Evolutionary conservation across 116 monocot genomes (phyloP), one percentile per base, ranked within the genome.

Genomic region (Zostera marina): DNA sequence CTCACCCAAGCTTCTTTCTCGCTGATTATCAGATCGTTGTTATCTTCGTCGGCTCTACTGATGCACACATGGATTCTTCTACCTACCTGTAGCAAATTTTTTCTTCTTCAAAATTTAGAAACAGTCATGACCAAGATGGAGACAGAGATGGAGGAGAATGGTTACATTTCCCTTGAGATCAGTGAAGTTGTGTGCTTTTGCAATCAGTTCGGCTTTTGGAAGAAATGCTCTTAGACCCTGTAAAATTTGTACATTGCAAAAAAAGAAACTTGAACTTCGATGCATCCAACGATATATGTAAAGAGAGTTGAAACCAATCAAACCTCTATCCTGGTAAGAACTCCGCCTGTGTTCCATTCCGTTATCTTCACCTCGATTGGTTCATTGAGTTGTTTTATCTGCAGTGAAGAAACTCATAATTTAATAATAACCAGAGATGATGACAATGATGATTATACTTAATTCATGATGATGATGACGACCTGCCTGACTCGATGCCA

Each of bases 401-500:
- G 85, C 68, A 75, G 25, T 41, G 22, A 59, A 22, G 21, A 42
- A 15, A 39, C 5, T 6, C 19, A 59, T 5, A 59, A 17, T 59
- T 56, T 41, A 6, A 39, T 13, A 42, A 42, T 16, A 58, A 39
- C 22, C 55, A 49, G 15, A 49, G 7, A 15, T 48, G 20, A 49
- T 7, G 44, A 39, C 9, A 16, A 59, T 40, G 16, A 40, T 26
- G 4, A 26, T n/a, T n/a, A n/a, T n/a, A n/a, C n/a, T n/a, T n/a
- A n/a, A n/a, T n/a, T n/a, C n/a, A n/a, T 26, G 26, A 4, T 26
- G 26, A 26, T 26, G 72, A 53, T 53, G 70, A 73, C 73, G 69
- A 94, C 94, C 94, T 94, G 94, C 89, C 89, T 94, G 76, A 80
- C 82, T 42, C 89, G 94, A 54, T 82, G 85, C 94, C 94, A 94